Conservation (phyloP, 2,329 filamentous ascomycete genomes). For the Trichoderma sp. region DNA sequence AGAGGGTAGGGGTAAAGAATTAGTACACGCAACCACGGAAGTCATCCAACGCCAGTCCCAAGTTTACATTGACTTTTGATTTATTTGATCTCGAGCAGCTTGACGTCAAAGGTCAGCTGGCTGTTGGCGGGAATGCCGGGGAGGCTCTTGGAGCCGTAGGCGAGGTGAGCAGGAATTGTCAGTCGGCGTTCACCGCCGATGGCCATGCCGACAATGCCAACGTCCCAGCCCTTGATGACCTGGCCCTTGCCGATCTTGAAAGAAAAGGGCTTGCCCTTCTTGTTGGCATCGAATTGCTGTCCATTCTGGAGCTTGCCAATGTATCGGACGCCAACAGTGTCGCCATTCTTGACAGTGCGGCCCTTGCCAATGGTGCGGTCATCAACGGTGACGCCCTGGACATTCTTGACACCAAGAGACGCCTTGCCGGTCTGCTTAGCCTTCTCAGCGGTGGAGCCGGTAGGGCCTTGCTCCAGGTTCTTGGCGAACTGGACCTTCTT, state of each 20-base stretch:
- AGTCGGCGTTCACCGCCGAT: conserved; percentile 92
- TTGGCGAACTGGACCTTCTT: conserved; percentile 99
- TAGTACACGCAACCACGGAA: conserved; percentile 21
- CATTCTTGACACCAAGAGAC: conserved; percentile 69
- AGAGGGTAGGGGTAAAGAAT: background rate
- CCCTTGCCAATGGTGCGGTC: conserved; percentile 92
- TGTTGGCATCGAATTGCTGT: conserved; percentile 97
- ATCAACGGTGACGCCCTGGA: conserved; percentile 89
- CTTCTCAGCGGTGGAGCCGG: conserved; percentile 63
- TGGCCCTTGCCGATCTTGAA: conserved; percentile 95
- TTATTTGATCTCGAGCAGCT: conserved; percentile 82
- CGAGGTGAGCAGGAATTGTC: conserved; percentile 82
- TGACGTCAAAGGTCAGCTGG: conserved; percentile 88
- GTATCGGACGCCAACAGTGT: conserved; percentile 92
- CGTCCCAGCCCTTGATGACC: conserved; percentile 99
- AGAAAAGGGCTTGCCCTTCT: conserved; percentile 95
- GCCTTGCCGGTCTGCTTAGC: conserved; percentile 45
- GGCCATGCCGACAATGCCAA: conserved; percentile 89
- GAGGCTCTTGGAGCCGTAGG: conserved; percentile 81
- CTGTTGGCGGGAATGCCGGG: conserved; percentile 91
- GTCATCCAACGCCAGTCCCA: conserved; percentile 21
- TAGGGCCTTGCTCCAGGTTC: conserved; percentile 96
- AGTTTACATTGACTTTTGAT: conserved; percentile 24
- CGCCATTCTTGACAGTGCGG: conserved; percentile 82
- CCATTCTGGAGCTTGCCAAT: conserved; percentile 95